Evolutionary conservation across 2,329 filamentous ascomycete genomes (phyloP), one percentile per base, ranked within the genome.

Genomic region (Phialocephala sp.): DNA sequence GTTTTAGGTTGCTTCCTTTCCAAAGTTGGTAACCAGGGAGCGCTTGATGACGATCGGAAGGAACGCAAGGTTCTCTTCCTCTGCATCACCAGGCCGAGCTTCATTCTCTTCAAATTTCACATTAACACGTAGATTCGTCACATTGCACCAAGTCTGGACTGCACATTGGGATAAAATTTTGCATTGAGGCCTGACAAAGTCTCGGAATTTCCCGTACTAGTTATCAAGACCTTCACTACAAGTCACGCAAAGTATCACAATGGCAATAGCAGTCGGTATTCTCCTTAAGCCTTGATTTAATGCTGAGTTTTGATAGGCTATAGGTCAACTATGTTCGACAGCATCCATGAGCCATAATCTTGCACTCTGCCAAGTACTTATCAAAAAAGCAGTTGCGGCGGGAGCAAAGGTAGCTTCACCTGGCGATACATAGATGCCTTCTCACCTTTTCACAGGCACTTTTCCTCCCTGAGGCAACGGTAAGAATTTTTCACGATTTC

Each of bases 311-410:
- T 14, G 27, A 35, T 73, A 96, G 93, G 93, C 93, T 70, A 84
- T 97, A 55, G 94, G 93, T 39, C 94, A 97, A 80, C 87, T 97
- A 79, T 94, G 93, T 80, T 94, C 93, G 43, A 96, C 92, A 65
- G 84, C 89, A 67, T 91, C 87, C 69, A 88, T 95, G 82, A 80
- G 85, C 70, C 85, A 91, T 73, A 98, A 97, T 77, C 87, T 97
- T 54, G 82, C 86, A 59, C 91, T 94, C 78, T 97, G 93, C 78
- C 87, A 89, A 67, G 82, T 79, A 47, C 83, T 97, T 55, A 84
- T 95, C 63, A 83, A 83, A 65, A 91, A 90, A 76, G 93, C 94
- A 41, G 88, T 89, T 11, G 82, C 83, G 35, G 89, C 89, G 64
- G 92, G 92, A 54, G 94, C 94, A 63, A 91, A 93, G 83, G 92